Evolutionary conservation across 2,329 filamentous ascomycete genomes (phyloP).

Genomic region (Penicillium sp.): DNA sequence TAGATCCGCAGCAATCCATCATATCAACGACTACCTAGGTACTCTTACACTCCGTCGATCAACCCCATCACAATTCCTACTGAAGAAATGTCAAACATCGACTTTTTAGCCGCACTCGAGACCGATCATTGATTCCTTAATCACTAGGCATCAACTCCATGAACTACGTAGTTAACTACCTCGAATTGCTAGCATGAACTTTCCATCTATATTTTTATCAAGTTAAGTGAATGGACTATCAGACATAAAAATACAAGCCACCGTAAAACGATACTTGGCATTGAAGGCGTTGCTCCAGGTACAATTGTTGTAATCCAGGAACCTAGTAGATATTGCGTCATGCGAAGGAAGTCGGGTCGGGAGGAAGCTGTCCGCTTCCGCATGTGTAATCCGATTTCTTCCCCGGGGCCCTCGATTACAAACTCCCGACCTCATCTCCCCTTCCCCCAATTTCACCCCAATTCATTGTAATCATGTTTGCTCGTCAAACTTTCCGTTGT

Average conservation of each 20-base stretch:
- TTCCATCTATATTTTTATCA: too few species aligned
- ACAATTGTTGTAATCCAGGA: background rate
- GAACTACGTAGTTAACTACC: too few species aligned
- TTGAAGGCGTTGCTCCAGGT: too few species aligned
- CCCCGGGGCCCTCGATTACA: conserved; percentile 3
- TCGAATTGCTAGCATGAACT: too few species aligned
- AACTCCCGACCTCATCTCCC: conserved; percentile 4
- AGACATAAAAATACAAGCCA: too few species aligned
- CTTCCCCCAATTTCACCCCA: conserved; percentile 6
- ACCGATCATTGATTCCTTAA: background rate
- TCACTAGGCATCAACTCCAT: background rate
- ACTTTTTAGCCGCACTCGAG: background rate
- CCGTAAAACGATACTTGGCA: background rate
- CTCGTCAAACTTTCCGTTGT: conserved; percentile 63
- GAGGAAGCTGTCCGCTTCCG: conserved; percentile 21
- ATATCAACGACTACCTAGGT: background rate
- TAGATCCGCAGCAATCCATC: background rate
- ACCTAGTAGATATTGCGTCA: conserved; percentile 32
- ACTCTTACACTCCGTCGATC: background rate
- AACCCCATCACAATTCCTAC: background rate
- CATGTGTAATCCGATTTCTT: conserved; percentile 24
- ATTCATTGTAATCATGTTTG: conserved; percentile 59
- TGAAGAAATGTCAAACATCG: background rate
- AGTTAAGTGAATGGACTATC: too few species aligned
- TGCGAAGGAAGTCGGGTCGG: conserved; percentile 23